These are phyloP conservation scores for Tetrapisispora phaffii DNA, from an alignment of 805 yeast genomes.

Conservation along the genomic window DNA sequence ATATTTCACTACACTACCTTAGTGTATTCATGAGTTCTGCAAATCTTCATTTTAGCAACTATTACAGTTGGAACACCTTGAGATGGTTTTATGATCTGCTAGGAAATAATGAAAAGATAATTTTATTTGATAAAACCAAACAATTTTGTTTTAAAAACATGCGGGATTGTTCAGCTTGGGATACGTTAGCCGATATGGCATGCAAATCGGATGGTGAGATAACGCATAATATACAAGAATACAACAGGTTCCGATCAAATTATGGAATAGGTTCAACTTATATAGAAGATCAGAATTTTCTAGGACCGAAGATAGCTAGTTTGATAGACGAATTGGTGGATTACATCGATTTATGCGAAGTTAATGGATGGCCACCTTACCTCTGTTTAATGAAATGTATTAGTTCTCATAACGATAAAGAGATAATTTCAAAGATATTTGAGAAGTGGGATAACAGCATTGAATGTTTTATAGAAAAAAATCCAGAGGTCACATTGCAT, in stretches of 20 bases:
- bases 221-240: neutral
- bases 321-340: conserved; percentile 5
- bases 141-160: conserved; percentile 21
- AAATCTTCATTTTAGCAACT: conserved; percentile 29
- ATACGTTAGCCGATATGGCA: neutral
- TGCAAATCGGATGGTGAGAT: neutral
- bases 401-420: neutral
- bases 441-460: conserved; percentile 14
- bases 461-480: conserved; percentile 7
- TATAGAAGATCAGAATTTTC: neutral
- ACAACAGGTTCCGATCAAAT: neutral
- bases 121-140: conserved; percentile 10
- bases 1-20: conserved; percentile 6
- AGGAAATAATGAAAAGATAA: conserved; percentile 6
- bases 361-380: conserved; percentile 22
- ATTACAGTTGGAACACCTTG: conserved; percentile 34
- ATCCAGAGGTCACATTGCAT: neutral
- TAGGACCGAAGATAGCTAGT: neutral
- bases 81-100: conserved; percentile 26
- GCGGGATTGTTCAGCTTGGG: conserved; percentile 32
- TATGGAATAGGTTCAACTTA: neutral
- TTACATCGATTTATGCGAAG: conserved; percentile 11
- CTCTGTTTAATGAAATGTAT: conserved; percentile 11
- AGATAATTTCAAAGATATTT: neutral
- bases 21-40: conserved; percentile 23